Evolutionary conservation across 75 land plant genomes (phyloP).

Genomic region (Selaginella moellendorffii): DNA sequence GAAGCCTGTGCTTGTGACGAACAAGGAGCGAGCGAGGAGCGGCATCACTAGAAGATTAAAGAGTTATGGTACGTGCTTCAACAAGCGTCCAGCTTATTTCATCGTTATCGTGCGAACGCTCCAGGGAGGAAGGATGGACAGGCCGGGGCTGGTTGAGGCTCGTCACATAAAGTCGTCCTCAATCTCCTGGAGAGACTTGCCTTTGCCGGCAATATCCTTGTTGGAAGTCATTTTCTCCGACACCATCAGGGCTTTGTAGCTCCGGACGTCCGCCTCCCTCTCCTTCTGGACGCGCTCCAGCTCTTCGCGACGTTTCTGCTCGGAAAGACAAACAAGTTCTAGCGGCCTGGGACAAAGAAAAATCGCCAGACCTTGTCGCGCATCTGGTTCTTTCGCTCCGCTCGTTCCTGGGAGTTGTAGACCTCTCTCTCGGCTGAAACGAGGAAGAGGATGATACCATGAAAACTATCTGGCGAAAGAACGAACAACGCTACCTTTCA

Average conservation of each 20-base stretch:
- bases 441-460: background rate
- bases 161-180: conserved; percentile 96
- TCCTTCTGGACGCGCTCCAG: conserved; percentile 88
- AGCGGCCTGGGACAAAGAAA: background rate
- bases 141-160: too few relatives aligned
- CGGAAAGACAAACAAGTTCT: background rate
- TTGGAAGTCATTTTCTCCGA: conserved; percentile 95
- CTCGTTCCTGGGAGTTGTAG: conserved; percentile 76
- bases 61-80: too few relatives aligned
- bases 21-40: too few relatives aligned
- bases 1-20: conserved; percentile 46
- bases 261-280: conserved; percentile 81
- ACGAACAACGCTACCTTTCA: conserved; percentile 46
- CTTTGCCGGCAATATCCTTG: conserved; percentile 69
- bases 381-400: conserved; percentile 50
- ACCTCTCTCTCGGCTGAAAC: conserved; percentile 72
- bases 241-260: conserved; percentile 94
- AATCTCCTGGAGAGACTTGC: conserved; percentile 78
- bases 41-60: too few relatives aligned
- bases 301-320: conserved; percentile 84
- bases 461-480: background rate
- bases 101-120: too few relatives aligned
- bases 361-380: conserved; percentile 49
- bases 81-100: too few relatives aligned
- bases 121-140: too few relatives aligned